phyloP scores from a whole-genome alignment of 768 basidiomycete species.

The Termitomyces sp. region DNA sequence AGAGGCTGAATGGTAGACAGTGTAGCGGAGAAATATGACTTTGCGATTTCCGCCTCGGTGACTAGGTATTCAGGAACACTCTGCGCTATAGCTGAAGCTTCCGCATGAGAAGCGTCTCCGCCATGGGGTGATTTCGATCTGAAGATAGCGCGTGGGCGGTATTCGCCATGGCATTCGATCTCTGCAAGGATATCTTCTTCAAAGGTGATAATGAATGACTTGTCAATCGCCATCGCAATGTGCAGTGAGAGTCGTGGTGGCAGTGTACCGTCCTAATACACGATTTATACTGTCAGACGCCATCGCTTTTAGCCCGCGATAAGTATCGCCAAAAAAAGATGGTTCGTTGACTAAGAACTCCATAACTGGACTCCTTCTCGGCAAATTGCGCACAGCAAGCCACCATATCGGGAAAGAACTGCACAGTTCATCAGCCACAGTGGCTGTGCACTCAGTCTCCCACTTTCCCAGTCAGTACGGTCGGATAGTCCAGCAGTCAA shows the following conservation, averaged over 20 bases:
- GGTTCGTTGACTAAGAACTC: background rate
- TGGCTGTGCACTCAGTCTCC: slow-evolving; percentile 29
- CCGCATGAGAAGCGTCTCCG: background rate
- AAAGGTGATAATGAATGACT: slow-evolving; percentile 12
- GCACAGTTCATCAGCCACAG: slow-evolving; percentile 38
- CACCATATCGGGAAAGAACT: slow-evolving; percentile 20
- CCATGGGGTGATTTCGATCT: background rate
- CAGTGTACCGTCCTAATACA: background rate
- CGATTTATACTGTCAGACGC: background rate
- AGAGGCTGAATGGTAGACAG: slow-evolving; percentile 17
- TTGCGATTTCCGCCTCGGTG: slow-evolving; percentile 16
- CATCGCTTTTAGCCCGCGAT: background rate
- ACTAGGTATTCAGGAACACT: slow-evolving; percentile 10
- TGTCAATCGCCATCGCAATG: slow-evolving; percentile 3
- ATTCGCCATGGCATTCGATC: background rate
- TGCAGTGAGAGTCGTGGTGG: background rate
- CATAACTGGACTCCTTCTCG: background rate
- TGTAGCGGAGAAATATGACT: slow-evolving; percentile 17
- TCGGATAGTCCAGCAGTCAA: slow-evolving; percentile 19
- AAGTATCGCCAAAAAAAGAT: background rate
- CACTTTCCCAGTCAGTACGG: slow-evolving; percentile 6
- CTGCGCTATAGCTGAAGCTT: background rate
- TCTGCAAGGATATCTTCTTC: slow-evolving; percentile 13
- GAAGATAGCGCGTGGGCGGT: slow-evolving; percentile 10
- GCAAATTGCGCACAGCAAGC: slow-evolving; percentile 1